Evolutionary conservation across 768 basidiomycete genomes (phyloP), one percentile per base, ranked within the genome.

Genomic region (Leccinum subgranulosum): DNA sequence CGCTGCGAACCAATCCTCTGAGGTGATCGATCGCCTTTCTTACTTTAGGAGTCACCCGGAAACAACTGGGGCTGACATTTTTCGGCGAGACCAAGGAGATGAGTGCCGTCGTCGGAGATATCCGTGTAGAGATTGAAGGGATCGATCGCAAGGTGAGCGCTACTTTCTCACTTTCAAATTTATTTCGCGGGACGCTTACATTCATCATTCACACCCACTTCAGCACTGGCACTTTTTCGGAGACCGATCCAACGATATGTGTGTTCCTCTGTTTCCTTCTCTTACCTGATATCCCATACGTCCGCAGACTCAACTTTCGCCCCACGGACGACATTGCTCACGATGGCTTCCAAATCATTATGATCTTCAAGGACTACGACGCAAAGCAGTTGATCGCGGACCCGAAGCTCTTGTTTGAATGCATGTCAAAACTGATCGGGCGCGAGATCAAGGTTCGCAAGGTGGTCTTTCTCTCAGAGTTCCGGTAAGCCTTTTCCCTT

Each of bases 11-110:
- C 17, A 14, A 3, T 4, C 2, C 9, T 14, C 19, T 28, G 36
- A 6, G 12, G 17, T 27, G 6, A 6, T n/a, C n/a, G 23, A 25
- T 23, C 23, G 19, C 3, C 11, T 49, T 36, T 25, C 28, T 19
- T n/a, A 23, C 23, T 41, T n/a, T 39, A 77, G 78, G 69, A 12
- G 41, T 70, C 4, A 72, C 72, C 6, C 69, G 81, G 21, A 78
- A 76, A 55, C 61, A 66, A 39, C 69, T 79, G 4, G 79, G 77
- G 0, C 59, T 82, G 6, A 62, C 67, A 0, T 82, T 82, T 57
- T 56, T 75, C 1, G 80, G 80, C 0, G 72, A 80, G 57, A 77
- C 74, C 0, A 63, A 56, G 7, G 61, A 72, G 4, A 60, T 74
- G 21, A 23, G 53, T 3, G 48, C 68, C 2, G 53, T 76, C 0